These are phyloP conservation scores for Brasilioporus rufonigricans DNA, from an alignment of 768 basidiomycete species.

Conservation along the genomic window DNA sequence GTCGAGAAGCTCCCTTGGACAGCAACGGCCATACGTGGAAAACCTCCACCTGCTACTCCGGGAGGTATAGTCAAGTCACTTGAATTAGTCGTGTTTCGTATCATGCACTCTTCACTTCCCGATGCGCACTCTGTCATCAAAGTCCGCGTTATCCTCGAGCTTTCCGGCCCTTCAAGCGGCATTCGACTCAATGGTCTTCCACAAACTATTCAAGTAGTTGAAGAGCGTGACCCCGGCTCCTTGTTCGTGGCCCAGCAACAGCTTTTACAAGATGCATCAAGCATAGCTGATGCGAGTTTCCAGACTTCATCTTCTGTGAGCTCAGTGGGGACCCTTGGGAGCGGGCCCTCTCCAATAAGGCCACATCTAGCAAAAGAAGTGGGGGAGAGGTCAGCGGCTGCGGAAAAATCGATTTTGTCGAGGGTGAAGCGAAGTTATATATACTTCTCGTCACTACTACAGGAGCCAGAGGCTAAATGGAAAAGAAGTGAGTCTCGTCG, in stretches of 20 bases:
- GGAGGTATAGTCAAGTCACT: constrained; percentile 37
- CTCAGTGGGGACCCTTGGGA: constrained; percentile 47
- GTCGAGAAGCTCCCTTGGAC: constrained; percentile 77
- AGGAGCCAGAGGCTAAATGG: constrained; percentile 99
- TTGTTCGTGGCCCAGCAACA: constrained; percentile 43
- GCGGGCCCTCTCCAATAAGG: constrained; percentile 24
- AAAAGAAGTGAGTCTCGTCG: constrained; percentile 62
- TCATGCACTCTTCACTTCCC: constrained; percentile 69
- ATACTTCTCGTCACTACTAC: constrained; percentile 94
- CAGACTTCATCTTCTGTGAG: constrained; percentile 60
- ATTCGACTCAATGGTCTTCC: constrained; percentile 86
- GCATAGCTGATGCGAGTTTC: constrained; percentile 64
- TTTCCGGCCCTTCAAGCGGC: constrained; percentile 71
- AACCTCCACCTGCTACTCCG: constrained; percentile 31
- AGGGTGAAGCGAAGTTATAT: constrained; percentile 93
- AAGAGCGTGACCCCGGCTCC: constrained; percentile 65
- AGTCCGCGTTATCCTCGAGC: constrained; percentile 76
- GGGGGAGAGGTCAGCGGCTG: constrained; percentile 53
- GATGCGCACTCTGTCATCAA: constrained; percentile 79
- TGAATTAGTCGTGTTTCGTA: constrained; percentile 55
- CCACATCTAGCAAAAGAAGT: constrained; percentile 36
- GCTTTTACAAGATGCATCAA: constrained; percentile 66
- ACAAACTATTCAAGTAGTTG: constrained; percentile 59
- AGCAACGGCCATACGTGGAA: constrained; percentile 52
- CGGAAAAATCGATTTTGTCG: constrained; percentile 81